Evolutionary conservation across 2,329 filamentous ascomycete species (phyloP).

Genomic region (Cladophialophora bantiana): DNA sequence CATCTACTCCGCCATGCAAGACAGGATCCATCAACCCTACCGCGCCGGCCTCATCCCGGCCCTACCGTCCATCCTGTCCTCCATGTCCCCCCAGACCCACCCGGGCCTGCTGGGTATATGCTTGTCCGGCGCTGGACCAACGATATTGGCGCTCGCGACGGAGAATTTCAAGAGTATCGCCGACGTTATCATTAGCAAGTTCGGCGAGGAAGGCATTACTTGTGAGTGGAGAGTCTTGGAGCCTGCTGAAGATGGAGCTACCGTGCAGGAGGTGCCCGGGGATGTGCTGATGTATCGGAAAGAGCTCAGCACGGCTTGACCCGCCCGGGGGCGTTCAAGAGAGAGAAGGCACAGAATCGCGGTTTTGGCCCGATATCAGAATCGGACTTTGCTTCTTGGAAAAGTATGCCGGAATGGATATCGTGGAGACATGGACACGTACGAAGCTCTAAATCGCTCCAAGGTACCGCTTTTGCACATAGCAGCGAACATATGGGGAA

Average conservation of each 20-base stretch:
- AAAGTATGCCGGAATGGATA: background rate
- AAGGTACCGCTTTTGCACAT: background rate
- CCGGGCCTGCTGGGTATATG: constrained; percentile 92
- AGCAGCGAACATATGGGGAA: background rate
- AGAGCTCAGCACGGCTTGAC: constrained; percentile 9
- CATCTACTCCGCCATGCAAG: constrained; percentile 98
- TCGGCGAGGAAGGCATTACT: constrained; percentile 68
- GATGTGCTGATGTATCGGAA: constrained; percentile 27
- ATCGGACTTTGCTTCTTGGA: background rate
- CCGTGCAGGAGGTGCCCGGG: constrained; percentile 43
- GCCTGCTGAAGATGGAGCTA: constrained; percentile 73
- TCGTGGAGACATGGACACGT: background rate
- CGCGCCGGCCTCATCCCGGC: constrained; percentile 90
- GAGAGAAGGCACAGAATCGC: background rate
- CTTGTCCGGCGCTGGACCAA: constrained; percentile 91
- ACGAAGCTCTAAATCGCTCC: background rate
- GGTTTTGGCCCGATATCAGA: background rate
- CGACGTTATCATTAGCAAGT: constrained; percentile 74
- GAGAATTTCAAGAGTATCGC: constrained; percentile 89
- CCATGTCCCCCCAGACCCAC: constrained; percentile 86
- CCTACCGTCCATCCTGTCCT: constrained; percentile 86
- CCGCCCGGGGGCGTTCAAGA: background rate
- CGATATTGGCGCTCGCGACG: constrained; percentile 90
- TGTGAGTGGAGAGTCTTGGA: constrained; percentile 89
- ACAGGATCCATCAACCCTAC: constrained; percentile 97